These are phyloP conservation scores for Scheffersomyces lignosus DNA, from an alignment of 805 yeast species.

Conservation along the genomic window DNA sequence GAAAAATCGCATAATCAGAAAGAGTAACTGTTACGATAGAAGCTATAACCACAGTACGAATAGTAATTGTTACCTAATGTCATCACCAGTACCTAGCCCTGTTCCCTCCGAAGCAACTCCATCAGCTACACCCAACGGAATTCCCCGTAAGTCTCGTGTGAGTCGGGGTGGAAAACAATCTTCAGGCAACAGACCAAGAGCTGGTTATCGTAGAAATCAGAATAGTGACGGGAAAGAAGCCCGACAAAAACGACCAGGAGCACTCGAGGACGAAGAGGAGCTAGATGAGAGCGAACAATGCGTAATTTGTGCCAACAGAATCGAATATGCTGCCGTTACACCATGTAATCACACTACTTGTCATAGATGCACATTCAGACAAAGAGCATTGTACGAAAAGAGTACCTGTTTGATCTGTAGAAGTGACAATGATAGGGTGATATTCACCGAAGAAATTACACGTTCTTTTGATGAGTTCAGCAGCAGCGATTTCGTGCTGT, in stretches of 20 bases:
- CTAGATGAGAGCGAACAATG: constrained; percentile 51
- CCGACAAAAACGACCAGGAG: constrained; percentile 11
- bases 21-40: too few relatives aligned
- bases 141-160: constrained; percentile 1
- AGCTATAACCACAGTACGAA: too few relatives aligned
- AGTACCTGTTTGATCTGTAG: constrained; percentile 83
- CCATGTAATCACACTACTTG: constrained; percentile 88
- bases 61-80: too few relatives aligned
- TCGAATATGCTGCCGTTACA: constrained; percentile 64
- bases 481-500: constrained; percentile 26
- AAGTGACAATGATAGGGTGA: constrained; percentile 56
- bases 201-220: constrained; percentile 2
- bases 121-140: too few relatives aligned
- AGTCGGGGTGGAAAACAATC: constrained; percentile 2
- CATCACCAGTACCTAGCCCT: too few relatives aligned
- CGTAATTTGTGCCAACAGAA: constrained; percentile 79
- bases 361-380: constrained; percentile 77
- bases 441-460: constrained; percentile 53
- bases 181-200: not conserved
- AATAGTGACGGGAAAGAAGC: constrained; percentile 5
- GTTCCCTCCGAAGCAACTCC: too few relatives aligned
- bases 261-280: constrained; percentile 25
- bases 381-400: constrained; percentile 76
- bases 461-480: constrained; percentile 37
- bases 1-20: too few relatives aligned